Evolutionary conservation across 2,329 filamentous ascomycete species (phyloP), one percentile per base, ranked within the genome.

Genomic region (Pyrenochaeta sp.): DNA sequence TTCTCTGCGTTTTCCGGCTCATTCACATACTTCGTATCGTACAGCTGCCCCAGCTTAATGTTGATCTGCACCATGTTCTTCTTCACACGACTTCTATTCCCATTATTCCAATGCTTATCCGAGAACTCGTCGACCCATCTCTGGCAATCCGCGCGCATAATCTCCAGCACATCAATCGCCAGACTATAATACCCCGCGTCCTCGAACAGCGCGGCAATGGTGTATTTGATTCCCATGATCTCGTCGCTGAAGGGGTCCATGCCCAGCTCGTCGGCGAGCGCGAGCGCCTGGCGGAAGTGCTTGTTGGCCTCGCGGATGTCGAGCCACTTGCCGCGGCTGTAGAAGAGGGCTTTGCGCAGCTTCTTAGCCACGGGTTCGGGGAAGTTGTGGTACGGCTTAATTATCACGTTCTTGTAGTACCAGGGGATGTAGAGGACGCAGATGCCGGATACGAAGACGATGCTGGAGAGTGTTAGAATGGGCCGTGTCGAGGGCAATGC

Each of bases 171-270:
- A 35, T 89, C 82, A 44, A 89, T 85, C 0, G 91, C 85, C 44
- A 85, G 82, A 15, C 82, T 78, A 62, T 85, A 85, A 60, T 87
- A 83, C 21, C 85, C 80, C 11, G 89, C 82, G 63, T 87, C 86
- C 71, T 96, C 90, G 51, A 96, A 79, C 79, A 96, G 85, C 7
- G 81, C 80, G 1, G 90, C 85, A 7, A 96, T 79, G 66, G 92
- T 85, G 36, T 97, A 86, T 64, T 91, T 90, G 38, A 97, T 85
- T 7, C 94, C 94, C 57, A 96, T 80, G 22, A 96, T 86, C 68
- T 96, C 92, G 59, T 96, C 89, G 3, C 89, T 92, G 67, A 92
- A 95, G 0, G 89, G 90, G 65, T 97, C 90, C 75, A 99, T 83
- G 0, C 85, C 84, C 36, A 88, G 65, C 61, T 90, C 85, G 35